phyloP scores from a whole-genome alignment of 2,329 filamentous ascomycete genomes.

The Periconia sp. region DNA sequence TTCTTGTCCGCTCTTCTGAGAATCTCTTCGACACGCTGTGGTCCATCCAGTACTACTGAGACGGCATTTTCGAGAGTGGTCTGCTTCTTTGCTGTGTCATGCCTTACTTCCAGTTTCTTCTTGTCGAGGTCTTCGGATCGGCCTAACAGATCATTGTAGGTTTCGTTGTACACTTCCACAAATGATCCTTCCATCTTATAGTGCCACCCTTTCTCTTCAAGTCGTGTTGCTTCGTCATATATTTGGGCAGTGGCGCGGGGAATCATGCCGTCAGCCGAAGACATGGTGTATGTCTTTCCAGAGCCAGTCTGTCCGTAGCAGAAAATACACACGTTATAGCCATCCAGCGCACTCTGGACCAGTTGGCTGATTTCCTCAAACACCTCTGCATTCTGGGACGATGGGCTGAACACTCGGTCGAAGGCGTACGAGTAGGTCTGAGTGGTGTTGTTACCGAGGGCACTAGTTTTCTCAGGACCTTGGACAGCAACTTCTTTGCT shows the following conservation, averaged over 20 bases:
- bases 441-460: slow-evolving; percentile 74
- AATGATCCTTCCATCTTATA: slow-evolving; percentile 96
- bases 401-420: slow-evolving; percentile 86
- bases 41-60: slow-evolving; percentile 77
- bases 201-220: slow-evolving; percentile 90
- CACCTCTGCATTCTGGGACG: slow-evolving; percentile 79
- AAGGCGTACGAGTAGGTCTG: slow-evolving; percentile 89
- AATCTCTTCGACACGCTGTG: slow-evolving; percentile 79
- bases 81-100: slow-evolving; percentile 81
- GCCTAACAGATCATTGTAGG: slow-evolving; percentile 86
- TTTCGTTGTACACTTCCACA: slow-evolving; percentile 98
- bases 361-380: slow-evolving; percentile 97
- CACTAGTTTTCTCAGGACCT: slow-evolving; percentile 83
- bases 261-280: slow-evolving; percentile 93
- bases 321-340: slow-evolving; percentile 98
- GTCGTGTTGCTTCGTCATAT: slow-evolving; percentile 80
- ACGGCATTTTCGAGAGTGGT: slow-evolving; percentile 83
- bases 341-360: slow-evolving; percentile 93
- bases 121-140: slow-evolving; percentile 73
- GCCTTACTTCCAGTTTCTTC: slow-evolving; percentile 87
- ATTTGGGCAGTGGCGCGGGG: slow-evolving; percentile 92
- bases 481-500: slow-evolving; percentile 85
- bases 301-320: slow-evolving; percentile 98
- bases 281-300: slow-evolving; percentile 98
- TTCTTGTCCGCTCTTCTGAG: slow-evolving; percentile 82